Evolutionary conservation across 2,329 filamentous ascomycete genomes (phyloP), one percentile per base, ranked within the genome.

Genomic region (Lachnellula arida): DNA sequence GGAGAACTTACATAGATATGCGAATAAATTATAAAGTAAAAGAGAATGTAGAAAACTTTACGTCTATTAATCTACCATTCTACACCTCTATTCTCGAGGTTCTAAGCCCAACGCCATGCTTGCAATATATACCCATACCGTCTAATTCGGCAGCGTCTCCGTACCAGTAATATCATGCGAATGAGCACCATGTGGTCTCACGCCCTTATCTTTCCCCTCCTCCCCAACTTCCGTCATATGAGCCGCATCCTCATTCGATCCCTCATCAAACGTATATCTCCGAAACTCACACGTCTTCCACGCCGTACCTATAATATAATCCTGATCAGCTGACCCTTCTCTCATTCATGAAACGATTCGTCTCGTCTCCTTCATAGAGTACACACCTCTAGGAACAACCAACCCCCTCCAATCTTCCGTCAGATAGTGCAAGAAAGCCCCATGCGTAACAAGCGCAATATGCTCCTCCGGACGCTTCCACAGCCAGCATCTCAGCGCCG

Each of bases 391-490:
- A 22, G 42, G 48, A 4, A 54, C 51, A 5, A 40, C 34, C 39
- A 60, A 55, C 1, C 46, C 37, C 6, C 51, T 54, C 58, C 58
- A 60, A 28, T 62, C 60, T 25, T 60, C 60, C 25, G 60, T 60
- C 12, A 62, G 47, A 17, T 60, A 57, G 43, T 58, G 60, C 12
- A 62, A 35, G 35, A 62, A 62, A 14, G 60, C 60, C 0, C 60
- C 60, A 32, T 62, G 60, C 5, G 60, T 62, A 15, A 63, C 56
- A 4, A 63, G 55, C 9, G 60, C 54, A 37, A 60, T 59, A 5
- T 49, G 12, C 22, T 43, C 55, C 19, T 62, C 60, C 4, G 60
- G 60, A 4, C 60, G 55, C 8, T 49, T 52, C 48, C 48, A 62
- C 1, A 62, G 47, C 58, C 58, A 60, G 11, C 15, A 35, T 43